Conservation (phyloP, 2,329 filamentous ascomycete genomes). For the Achaetomium macrosporum region DNA sequence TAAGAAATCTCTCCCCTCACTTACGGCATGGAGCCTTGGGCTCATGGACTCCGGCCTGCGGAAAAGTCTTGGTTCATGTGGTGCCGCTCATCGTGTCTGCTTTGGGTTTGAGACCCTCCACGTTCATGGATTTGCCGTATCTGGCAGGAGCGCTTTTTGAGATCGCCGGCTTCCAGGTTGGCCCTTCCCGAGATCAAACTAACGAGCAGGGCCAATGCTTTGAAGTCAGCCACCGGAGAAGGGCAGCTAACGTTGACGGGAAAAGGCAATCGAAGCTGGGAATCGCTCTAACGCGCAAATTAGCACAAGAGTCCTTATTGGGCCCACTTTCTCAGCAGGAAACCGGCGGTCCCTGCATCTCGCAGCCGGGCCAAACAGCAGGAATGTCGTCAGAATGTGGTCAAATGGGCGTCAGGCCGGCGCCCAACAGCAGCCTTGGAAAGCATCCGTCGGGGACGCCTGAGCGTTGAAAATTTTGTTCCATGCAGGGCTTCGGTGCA, state of each 20-base stretch:
- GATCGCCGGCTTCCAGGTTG: not conserved
- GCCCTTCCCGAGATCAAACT: constrained; percentile 2
- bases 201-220: not conserved
- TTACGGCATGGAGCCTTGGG: too few relatives aligned
- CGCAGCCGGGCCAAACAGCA: not conserved
- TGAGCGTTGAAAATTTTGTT: constrained; percentile 16
- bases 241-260: not conserved
- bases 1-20: too few relatives aligned
- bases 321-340: not conserved
- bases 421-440: constrained; percentile 18
- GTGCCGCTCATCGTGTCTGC: too few relatives aligned
- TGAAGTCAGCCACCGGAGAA: not conserved
- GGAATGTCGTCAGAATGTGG: not conserved
- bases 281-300: not conserved
- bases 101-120: too few relatives aligned
- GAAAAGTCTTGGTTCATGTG: too few relatives aligned
- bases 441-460: constrained; percentile 16
- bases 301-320: not conserved
- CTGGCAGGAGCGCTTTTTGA: not conserved
- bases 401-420: not conserved
- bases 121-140: too few relatives aligned
- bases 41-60: too few relatives aligned
- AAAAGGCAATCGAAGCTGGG: not conserved
- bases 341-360: not conserved
- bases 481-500: constrained; percentile 6